Evolutionary conservation across 208 protist genomes (phyloP).

Genomic region (Strigomonas galati): DNA sequence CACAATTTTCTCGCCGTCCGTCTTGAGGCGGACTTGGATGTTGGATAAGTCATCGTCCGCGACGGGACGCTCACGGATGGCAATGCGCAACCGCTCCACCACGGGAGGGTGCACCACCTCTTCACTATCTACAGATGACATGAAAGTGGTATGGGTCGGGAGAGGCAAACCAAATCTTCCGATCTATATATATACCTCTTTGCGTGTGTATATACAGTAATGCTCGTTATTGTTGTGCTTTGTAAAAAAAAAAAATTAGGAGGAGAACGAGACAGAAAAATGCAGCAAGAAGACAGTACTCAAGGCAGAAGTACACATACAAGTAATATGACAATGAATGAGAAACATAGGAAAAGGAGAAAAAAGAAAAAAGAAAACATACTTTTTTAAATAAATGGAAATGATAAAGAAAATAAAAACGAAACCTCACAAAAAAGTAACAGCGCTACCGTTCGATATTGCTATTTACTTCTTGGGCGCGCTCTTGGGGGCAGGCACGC

Average conservation of each 20-base stretch:
- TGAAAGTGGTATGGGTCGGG: conserved; percentile 8
- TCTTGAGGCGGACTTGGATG: conserved; percentile 57
- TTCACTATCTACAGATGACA: conserved; percentile 5
- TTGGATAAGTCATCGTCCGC: conserved; percentile 53
- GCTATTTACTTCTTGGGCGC: conserved; percentile 76
- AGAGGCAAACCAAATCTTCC: conserved; percentile 10
- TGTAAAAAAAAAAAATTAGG: conserved; percentile 15
- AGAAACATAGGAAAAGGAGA: not conserved
- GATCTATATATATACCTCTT: not conserved
- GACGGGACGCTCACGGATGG: conserved; percentile 70
- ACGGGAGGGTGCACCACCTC: conserved; percentile 41
- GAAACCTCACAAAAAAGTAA: conserved; percentile 9
- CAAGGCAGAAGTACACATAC: too few species aligned
- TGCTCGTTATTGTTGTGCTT: conserved; percentile 1
- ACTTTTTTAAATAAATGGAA: conserved; percentile 17
- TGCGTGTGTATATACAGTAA: too few species aligned
- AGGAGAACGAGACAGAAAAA: too few species aligned
- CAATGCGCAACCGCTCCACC: conserved; percentile 72
- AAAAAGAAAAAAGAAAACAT: conserved; percentile 5
- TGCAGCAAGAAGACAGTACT: not conserved
- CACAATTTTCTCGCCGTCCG: conserved; percentile 73
- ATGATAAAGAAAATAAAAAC: conserved; percentile 22
- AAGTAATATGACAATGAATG: not conserved
- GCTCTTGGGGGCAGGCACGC: conserved; percentile 75
- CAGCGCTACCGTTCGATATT: too few species aligned